Evolutionary conservation across 352 stramenopile species (phyloP).

Genomic region (Globisporangium nodosum): DNA sequence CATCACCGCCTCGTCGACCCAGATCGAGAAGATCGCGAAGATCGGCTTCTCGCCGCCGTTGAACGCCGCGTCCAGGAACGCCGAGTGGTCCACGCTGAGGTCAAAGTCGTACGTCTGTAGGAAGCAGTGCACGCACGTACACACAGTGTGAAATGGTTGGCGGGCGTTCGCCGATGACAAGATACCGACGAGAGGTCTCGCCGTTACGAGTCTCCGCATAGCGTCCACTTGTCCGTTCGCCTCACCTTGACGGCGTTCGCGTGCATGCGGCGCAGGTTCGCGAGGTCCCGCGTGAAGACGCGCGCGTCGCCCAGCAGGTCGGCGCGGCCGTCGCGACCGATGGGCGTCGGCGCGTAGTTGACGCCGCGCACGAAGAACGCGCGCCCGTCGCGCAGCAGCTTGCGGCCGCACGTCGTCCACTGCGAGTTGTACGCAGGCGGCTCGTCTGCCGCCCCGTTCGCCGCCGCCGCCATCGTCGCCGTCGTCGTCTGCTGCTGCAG

Average conservation of each 20-base stretch:
- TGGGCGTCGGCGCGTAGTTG: conserved; percentile 68
- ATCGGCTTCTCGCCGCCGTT: conserved; percentile 50
- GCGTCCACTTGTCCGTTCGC: background rate
- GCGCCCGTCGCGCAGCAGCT: conserved; percentile 47
- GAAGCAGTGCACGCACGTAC: background rate
- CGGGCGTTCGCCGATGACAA: background rate
- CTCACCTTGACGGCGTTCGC: conserved; percentile 54
- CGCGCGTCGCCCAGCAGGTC: conserved; percentile 49
- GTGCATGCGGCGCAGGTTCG: conserved; percentile 67
- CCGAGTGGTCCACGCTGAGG: conserved; percentile 35
- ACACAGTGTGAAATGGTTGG: background rate
- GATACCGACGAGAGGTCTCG: background rate
- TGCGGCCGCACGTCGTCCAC: conserved; percentile 55
- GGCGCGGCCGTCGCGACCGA: conserved; percentile 39
- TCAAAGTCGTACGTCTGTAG: conserved; percentile 57
- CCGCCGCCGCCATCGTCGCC: background rate
- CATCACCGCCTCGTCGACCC: conserved; percentile 64
- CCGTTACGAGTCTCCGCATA: background rate
- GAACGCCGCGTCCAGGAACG: conserved; percentile 56
- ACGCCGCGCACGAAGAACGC: conserved; percentile 70
- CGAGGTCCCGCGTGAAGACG: conserved; percentile 58
- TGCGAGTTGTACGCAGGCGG: conserved; percentile 28
- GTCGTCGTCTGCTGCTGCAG: background rate
- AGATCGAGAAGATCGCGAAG: conserved; percentile 71
- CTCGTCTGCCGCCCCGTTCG: background rate